Base-by-base conservation (phyloP, 2,329 filamentous ascomycete genomes). In the Hirsutella rhossiliensis region DNA sequence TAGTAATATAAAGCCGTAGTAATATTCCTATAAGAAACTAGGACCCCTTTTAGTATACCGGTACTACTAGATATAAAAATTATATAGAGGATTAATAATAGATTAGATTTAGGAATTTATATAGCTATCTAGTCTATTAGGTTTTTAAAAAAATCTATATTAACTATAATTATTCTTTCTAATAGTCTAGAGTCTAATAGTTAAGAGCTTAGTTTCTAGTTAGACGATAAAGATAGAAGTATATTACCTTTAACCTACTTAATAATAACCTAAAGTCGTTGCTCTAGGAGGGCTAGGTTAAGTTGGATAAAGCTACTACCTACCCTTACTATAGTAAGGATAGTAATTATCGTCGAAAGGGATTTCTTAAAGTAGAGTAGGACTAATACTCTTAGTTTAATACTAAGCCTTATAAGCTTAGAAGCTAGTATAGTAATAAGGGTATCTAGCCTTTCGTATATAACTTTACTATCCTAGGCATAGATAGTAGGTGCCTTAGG, bases 361-460 rank as follows among this genome's bases (percentile, higher is more conserved):
- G 54, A 53, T 41, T 58, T 58, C 19, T 55, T 47, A 12, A 58
- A 56, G 32, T 43, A 53, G 11, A 56, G 38, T 2, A 49, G 50
- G 4, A 58, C 48, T 2, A 50, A 38, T 3, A 29, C 42, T 28
- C 57, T 45, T 13, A 31, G 19, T 18, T 12, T 42, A 12, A 50
- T 40, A 2, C 42, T 28, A 8, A 28, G 23, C 1, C 13, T 11
- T 4, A 48, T 32, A 15, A 52, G 46, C 6, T 32, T 43, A 7
- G 29, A n/a, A 5, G 45, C 46, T 5, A 51, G 4, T 0, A 12
- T 20, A 8, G 44, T 43, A 0, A 47, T 42, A 27, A 44, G 23
- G 4, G 20, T 18, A 6, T 52, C 41, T 1, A 53, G 34, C 32
- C 52, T 23, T 11, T 19, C n/a, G 19, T 53, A 53, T 7, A 50